Conservation (phyloP, 768 basidiomycete genomes). For the Lactifluus hygrophoroides region DNA sequence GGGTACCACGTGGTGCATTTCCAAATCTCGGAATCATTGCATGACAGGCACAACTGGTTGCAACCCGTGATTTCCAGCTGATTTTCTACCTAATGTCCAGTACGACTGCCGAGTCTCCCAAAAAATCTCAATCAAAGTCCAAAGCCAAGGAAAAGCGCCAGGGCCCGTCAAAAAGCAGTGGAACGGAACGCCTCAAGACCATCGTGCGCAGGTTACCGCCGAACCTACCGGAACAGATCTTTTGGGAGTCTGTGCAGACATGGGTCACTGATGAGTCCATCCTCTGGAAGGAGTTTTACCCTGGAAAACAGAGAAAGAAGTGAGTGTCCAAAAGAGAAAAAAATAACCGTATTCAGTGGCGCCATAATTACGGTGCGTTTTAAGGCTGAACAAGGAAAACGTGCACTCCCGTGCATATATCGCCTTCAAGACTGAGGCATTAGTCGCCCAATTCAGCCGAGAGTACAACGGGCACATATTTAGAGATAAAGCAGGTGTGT, state of each 20-base stretch:
- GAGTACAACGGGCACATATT: slow-evolving; percentile 92
- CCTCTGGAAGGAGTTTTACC: slow-evolving; percentile 56
- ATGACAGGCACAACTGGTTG: background rate
- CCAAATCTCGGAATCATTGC: background rate
- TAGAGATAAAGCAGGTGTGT: slow-evolving; percentile 80
- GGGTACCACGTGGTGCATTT: too few relatives aligned
- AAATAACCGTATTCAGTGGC: background rate
- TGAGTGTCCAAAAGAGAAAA: slow-evolving; percentile 27
- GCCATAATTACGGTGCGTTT: background rate
- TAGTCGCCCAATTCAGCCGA: slow-evolving; percentile 62
- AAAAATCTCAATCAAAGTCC: slow-evolving; percentile 24
- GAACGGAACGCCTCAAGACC: slow-evolving; percentile 67
- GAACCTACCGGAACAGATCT: slow-evolving; percentile 83
- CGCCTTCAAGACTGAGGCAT: slow-evolving; percentile 71
- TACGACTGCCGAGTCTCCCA: slow-evolving; percentile 20
- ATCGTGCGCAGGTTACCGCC: slow-evolving; percentile 85
- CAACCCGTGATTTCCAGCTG: background rate
- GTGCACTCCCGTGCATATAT: slow-evolving; percentile 87
- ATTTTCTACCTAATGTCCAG: slow-evolving; percentile 8
- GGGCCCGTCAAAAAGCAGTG: slow-evolving; percentile 24
- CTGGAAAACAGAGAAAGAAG: slow-evolving; percentile 66
- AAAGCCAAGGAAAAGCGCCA: slow-evolving; percentile 27
- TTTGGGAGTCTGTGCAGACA: slow-evolving; percentile 82
- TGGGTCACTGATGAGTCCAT: slow-evolving; percentile 78
- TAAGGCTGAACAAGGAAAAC: slow-evolving; percentile 75